Percentiles rank a stretch among this genome's conserved stretches.
phyloP scores from a whole-genome alignment of 352 stramenopile genomes.

The Phytophthora pluvialis region DNA sequence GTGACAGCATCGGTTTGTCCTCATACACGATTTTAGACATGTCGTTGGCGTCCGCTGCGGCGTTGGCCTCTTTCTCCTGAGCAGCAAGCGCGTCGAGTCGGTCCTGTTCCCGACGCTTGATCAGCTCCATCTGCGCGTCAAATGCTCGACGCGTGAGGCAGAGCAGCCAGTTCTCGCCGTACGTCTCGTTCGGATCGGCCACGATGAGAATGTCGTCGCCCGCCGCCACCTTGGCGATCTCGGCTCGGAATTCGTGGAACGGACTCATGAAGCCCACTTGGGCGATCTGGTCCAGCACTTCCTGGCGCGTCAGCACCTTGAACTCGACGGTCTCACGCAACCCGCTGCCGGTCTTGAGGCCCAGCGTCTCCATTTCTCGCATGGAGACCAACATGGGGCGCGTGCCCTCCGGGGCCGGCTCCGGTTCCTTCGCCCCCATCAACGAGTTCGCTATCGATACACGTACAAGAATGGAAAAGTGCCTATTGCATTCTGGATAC shows the following conservation, averaged over 20 bases:
- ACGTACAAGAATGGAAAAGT: conserved; percentile 21
- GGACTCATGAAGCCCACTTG: conserved; percentile 86
- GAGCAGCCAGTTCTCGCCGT: conserved; percentile 88
- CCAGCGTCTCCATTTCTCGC: conserved; percentile 85
- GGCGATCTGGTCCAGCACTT: conserved; percentile 78
- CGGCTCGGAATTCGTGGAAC: conserved; percentile 74
- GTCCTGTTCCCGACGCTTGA: conserved; percentile 57
- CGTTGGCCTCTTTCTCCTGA: conserved; percentile 34
- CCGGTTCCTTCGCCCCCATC: conserved; percentile 46
- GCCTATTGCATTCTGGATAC: conserved; percentile 33
- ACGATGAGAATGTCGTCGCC: conserved; percentile 79
- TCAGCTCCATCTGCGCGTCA: conserved; percentile 70
- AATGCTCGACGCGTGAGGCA: conserved; percentile 72
- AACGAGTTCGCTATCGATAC: neutral
- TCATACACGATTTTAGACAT: conserved; percentile 75
- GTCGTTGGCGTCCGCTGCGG: conserved; percentile 44
- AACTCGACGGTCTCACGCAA: conserved; percentile 77
- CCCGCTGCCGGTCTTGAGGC: conserved; percentile 79
- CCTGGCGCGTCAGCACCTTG: conserved; percentile 70
- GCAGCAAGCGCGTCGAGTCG: conserved; percentile 50
- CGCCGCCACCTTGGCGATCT: conserved; percentile 69
- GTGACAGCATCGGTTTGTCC: conserved; percentile 69
- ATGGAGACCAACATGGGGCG: conserved; percentile 88
- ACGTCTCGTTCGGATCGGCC: conserved; percentile 74
- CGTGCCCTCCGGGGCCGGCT: conserved; percentile 66